Base-by-base conservation (phyloP, 148 eudicot species). In the Nepenthes mirabilis region DNA sequence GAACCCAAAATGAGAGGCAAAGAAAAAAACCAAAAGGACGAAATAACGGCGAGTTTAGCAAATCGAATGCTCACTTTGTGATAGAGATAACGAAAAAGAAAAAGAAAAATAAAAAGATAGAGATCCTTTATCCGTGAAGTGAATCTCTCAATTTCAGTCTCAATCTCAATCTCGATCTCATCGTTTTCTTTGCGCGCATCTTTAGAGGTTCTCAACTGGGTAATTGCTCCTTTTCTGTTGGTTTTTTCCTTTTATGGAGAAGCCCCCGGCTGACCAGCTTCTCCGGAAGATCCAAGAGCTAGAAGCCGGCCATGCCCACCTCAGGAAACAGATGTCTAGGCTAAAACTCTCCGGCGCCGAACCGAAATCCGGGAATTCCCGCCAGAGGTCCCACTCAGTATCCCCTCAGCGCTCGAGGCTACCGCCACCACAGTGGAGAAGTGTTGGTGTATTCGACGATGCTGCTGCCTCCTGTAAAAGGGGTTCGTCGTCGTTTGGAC, bases 261-360 rank as follows among this genome's bases (percentile, higher is more conserved):
- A 4, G 8, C 45, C 45, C 45, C 45, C 8, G 45, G 45, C 45
- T 40, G 45, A 40, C 4, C 6, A 40, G 45, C 45, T 40, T 40
- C 45, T 40, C 8, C 45, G 45, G 45, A 40, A 40, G 45, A 40
- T 40, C 45, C 81, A 83, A 56, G 87, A 80, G 52, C 73, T 91
- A 33, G 97, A 91, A 68, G 79, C 78, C 0, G 90, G 95, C 0
- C 97, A 91, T 63, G 93, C 90, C 13, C 85, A 80, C 55, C 76
- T 91, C 40, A 74, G 80, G 48, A 82, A 87, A 33, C 86, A 91
- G 78, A 79, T 91, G 86, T 82, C 90, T 2, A 81, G 77, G 79
- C 77, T 91, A 1, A 63, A 72, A 68, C 56, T 74, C 9, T 75
- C 91, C 1, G 76, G 60, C 33, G 53, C 57, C 11, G 58, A 67